Percentiles rank a stretch among this genome's conserved stretches.
Evolutionary conservation across 495 filamentous ascomycete genomes (phyloP).

Genomic region (Penicillium nucicola): DNA sequence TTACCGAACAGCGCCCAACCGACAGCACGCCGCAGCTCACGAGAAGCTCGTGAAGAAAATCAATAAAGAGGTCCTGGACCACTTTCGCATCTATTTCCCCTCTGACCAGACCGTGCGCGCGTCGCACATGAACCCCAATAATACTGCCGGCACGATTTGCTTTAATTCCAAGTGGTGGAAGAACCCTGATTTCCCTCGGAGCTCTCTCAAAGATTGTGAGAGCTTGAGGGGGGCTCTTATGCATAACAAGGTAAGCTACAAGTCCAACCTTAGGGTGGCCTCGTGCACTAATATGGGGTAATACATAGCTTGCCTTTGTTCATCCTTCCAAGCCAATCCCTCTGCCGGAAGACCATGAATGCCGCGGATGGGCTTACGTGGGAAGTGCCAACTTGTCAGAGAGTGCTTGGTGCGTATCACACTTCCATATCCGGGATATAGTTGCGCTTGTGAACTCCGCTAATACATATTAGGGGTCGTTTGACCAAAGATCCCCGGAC

Average conservation of each 20-base stretch:
- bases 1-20: slow-evolving; percentile 36
- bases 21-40: slow-evolving; percentile 11
- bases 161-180: slow-evolving; percentile 68
- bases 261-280: background rate
- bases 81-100: slow-evolving; percentile 80
- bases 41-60: slow-evolving; percentile 15
- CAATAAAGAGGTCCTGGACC: slow-evolving; percentile 41
- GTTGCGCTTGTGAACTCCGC: background rate
- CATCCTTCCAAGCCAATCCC: slow-evolving; percentile 41
- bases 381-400: slow-evolving; percentile 91
- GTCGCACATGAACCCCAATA: slow-evolving; percentile 54
- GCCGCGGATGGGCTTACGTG: slow-evolving; percentile 73
- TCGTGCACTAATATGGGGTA: background rate
- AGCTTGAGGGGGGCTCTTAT: slow-evolving; percentile 71
- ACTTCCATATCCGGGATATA: background rate
- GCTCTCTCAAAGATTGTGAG: slow-evolving; percentile 69
- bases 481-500: slow-evolving; percentile 63
- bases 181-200: slow-evolving; percentile 60
- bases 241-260: slow-evolving; percentile 69
- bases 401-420: slow-evolving; percentile 79
- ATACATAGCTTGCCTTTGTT: slow-evolving; percentile 59
- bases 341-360: slow-evolving; percentile 18
- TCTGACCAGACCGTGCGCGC: slow-evolving; percentile 64
- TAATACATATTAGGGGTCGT: slow-evolving; percentile 54
- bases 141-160: slow-evolving; percentile 77